Conservation (phyloP, 2,329 filamentous ascomycete genomes). For the Incumbomyces delicatus region DNA sequence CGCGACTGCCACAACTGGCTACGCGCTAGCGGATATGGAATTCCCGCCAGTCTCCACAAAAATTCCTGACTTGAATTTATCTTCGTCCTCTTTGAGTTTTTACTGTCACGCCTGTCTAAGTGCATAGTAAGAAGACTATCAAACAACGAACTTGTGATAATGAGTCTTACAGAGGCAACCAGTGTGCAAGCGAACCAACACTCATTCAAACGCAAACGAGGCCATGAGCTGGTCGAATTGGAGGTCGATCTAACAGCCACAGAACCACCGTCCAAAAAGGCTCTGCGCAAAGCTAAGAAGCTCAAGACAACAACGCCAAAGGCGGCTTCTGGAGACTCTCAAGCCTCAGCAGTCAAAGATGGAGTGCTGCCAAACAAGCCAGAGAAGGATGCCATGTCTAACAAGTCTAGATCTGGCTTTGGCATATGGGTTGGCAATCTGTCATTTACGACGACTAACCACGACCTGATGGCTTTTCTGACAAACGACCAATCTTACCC, state of each 20-base stretch:
- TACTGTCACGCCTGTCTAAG: too few relatives aligned
- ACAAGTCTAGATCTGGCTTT: constrained; percentile 55
- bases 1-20: too few relatives aligned
- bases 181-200: not conserved
- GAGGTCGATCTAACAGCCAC: constrained; percentile 85
- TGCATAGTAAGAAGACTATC: not conserved
- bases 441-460: constrained; percentile 67
- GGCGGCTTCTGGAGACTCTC: constrained; percentile 8
- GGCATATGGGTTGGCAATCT: constrained; percentile 96
- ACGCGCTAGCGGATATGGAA: not conserved
- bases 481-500: constrained; percentile 16
- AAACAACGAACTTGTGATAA: not conserved
- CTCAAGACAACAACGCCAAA: constrained; percentile 19
- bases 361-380: not conserved
- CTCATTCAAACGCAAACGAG: constrained; percentile 13
- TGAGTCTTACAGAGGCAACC: constrained; percentile 12
- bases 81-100: not conserved
- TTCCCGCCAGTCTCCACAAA: constrained; percentile 1
- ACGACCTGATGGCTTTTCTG: constrained; percentile 71
- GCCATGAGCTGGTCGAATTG: constrained; percentile 45
- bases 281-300: constrained; percentile 81
- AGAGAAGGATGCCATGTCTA: constrained; percentile 26
- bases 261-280: constrained; percentile 91
- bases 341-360: not conserved
- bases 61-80: not conserved